Evolutionary conservation across 805 yeast genomes (phyloP).

Genomic region (Dipodascus albidus): DNA sequence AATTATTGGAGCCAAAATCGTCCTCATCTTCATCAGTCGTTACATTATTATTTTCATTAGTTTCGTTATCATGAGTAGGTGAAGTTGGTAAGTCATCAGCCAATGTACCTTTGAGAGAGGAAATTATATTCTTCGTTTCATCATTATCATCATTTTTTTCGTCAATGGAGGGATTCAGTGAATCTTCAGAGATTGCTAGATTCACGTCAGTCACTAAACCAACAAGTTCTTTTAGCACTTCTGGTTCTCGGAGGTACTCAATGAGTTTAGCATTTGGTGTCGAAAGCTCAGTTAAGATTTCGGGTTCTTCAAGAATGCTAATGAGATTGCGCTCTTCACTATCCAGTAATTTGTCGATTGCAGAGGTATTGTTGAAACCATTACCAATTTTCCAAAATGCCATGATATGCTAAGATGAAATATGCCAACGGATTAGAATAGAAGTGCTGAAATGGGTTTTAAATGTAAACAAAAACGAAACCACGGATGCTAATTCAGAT

Average conservation of each 20-base stretch:
- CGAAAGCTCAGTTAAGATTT: constrained; percentile 58
- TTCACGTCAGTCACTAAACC: constrained; percentile 9
- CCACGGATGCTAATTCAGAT: too few relatives aligned
- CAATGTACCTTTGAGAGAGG: background rate
- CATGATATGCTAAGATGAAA: constrained; percentile 18
- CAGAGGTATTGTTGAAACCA: constrained; percentile 43
- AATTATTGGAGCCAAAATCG: constrained; percentile 18
- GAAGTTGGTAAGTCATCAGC: background rate
- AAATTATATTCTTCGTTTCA: background rate
- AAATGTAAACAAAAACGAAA: background rate
- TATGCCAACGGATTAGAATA: background rate
- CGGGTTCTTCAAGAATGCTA: constrained; percentile 64
- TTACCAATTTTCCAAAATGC: constrained; percentile 54
- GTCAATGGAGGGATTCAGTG: background rate
- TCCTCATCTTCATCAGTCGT: constrained; percentile 12
- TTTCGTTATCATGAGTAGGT: constrained; percentile 5
- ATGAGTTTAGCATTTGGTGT: constrained; percentile 65
- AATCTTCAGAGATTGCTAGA: constrained; percentile 2
- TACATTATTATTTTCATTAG: constrained; percentile 9
- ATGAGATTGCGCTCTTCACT: constrained; percentile 31
- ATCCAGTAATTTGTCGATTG: constrained; percentile 41
- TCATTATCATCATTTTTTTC: constrained; percentile 2
- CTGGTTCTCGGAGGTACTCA: constrained; percentile 71
- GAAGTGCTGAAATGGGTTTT: background rate
- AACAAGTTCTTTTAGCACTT: constrained; percentile 55